Conservation (phyloP, 805 yeast genomes). For the Saturnispora sekii region DNA sequence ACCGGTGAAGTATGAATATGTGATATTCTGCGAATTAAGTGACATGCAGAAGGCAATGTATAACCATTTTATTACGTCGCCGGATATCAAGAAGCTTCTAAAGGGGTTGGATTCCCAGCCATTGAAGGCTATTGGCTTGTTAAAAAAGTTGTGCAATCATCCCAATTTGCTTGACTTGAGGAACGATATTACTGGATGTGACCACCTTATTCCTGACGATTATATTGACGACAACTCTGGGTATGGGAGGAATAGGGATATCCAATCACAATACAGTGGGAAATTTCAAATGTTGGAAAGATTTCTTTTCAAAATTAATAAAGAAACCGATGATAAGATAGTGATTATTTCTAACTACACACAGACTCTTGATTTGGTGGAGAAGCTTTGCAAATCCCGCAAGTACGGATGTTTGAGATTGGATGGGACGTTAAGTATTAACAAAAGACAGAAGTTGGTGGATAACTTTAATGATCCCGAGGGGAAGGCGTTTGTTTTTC, state of each 20-base stretch:
- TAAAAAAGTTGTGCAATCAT: conserved; percentile 89
- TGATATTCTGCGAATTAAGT: conserved; percentile 78
- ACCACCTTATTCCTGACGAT: conserved; percentile 61
- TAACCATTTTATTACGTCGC: conserved; percentile 64
- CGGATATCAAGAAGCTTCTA: conserved; percentile 61
- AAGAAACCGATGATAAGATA: conserved; percentile 87
- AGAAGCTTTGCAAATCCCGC: conserved; percentile 66
- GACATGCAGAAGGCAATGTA: conserved; percentile 70
- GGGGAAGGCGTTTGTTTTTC: conserved; percentile 76
- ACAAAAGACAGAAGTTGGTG: conserved; percentile 86
- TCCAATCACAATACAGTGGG: conserved; percentile 78
- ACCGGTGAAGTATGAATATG: conserved; percentile 95
- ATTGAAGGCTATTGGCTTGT: conserved; percentile 75
- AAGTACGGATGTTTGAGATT: conserved; percentile 72
- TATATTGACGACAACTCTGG: conserved; percentile 38
- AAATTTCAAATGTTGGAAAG: conserved; percentile 79
- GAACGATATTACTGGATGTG: conserved; percentile 67
- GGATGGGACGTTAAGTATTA: conserved; percentile 89
- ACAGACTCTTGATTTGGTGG: conserved; percentile 85
- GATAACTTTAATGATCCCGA: conserved; percentile 85
- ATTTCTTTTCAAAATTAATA: conserved; percentile 64
- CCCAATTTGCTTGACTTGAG: conserved; percentile 77
- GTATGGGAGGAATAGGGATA: conserved; percentile 54
- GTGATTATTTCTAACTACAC: conserved; percentile 93
- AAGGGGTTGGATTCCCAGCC: conserved; percentile 72